Evolutionary conservation across 202 grass and related monocot genomes (phyloP), one percentile per base, ranked within the genome.

Genomic region (Panicum virgatum): DNA sequence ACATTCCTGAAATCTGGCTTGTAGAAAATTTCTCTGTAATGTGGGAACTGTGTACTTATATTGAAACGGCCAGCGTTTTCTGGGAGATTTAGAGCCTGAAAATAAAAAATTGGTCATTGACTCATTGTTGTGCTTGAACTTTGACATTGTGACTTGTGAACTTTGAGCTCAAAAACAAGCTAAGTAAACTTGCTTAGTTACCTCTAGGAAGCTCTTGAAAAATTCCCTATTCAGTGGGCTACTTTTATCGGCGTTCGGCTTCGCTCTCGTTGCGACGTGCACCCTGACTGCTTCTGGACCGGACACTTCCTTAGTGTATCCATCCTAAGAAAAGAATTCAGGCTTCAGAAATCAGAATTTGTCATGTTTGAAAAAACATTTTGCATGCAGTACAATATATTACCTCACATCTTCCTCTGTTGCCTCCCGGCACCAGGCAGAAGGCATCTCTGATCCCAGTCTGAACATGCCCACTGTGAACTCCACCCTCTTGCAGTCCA

Each of bases 381-480:
- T 20, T 59, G 39, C 37, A 80, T 57, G 37, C 15, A 25, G 29
- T 52, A 29, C 43, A 70, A 40, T 16, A 38, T 6, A 48, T 14
- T 54, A 20, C 94, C 88, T 97, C 75, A 62, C 91, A 97, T 86
- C 25, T 91, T 56, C 94, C 94, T 81, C 60, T 86, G 13, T 79
- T 80, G 16, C 86, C 80, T 78, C 82, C 79, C 1, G 85, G 65
- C 13, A 80, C 39, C 3, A 79, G 19, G 66, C 91, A 97, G 79
- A 91, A 94, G 60, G 54, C 78, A 82, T 97, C 94, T 72, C 66
- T 80, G 40, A 87, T 36, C 78, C 84, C 84, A 45, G 90, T 91
- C 69, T 93, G 84, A 88, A 93, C 90, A 91, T 97, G 91, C 40
- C 94, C 90, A 1, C 86, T 97, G 78, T 97, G 88, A 32, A 88